Evolutionary conservation across 2,329 filamentous ascomycete species (phyloP), one percentile per base, ranked within the genome.

Genomic region (Pseudogymnoascus sp.): DNA sequence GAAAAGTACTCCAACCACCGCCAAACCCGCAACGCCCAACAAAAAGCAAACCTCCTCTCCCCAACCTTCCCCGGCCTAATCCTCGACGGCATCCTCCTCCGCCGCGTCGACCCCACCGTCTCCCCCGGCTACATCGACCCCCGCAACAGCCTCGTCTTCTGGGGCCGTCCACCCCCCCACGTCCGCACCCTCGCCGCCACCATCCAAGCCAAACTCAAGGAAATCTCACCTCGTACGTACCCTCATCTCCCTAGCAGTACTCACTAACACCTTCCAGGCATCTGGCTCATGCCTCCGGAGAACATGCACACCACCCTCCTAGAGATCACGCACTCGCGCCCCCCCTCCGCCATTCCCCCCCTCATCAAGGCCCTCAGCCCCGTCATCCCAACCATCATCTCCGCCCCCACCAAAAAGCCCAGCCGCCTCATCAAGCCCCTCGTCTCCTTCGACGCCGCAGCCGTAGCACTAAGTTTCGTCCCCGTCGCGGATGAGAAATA

Each of bases 221-320:
- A 80, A 19, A 81, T 85, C 19, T 87, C 88, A 13, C 90, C 91
- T 37, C 83, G 92, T 95, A 79, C 74, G 87, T 79, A 21, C 54
- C 51, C 16, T 28, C 11, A 5, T 43, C n/a, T 19, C 19, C 3
- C 16, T 6, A 34, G 57, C 2, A 11, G 21, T n/a, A 31, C 6
- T 8, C 23, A 57, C 65, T 65, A 64, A 67, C 54, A 60, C 16
- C 14, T n/a, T 28, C 34, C 68, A 93, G 90, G 82, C 68, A 77
- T 96, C 25, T 98, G 93, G 93, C 80, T 93, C 48, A 96, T 96
- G 89, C 92, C 93, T 0, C 76, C 81, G 8, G 80, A 88, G 63
- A 83, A 84, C 65, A 87, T 96, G 72, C 93, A 98, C 76, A 85
- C 96, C 77, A 98, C 93, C 0, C 84, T 86, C 0, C 81, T 97